Conservation (phyloP, 1,139 yeast species). For the Ogataea hybrid region DNA sequence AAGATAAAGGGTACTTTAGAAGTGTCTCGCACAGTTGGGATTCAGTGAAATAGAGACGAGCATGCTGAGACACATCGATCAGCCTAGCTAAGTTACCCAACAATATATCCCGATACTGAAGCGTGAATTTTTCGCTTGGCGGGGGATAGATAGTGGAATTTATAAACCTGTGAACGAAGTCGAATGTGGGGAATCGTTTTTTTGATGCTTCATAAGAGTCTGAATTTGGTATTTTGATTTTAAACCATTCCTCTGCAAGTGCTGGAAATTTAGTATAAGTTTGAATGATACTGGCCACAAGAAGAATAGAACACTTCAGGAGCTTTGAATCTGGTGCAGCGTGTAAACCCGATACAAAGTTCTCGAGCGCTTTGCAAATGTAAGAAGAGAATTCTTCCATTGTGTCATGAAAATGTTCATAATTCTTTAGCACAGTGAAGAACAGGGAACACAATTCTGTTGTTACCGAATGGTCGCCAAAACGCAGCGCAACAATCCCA, state of each 20-base stretch:
- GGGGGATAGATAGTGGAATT: slow-evolving; percentile 7
- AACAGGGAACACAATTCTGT: slow-evolving; percentile 12
- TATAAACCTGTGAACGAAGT: slow-evolving; percentile 15
- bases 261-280: slow-evolving; percentile 13
- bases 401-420: slow-evolving; percentile 15
- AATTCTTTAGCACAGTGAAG: slow-evolving; percentile 12
- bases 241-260: slow-evolving; percentile 20
- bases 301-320: slow-evolving; percentile 11
- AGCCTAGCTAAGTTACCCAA: slow-evolving; percentile 10
- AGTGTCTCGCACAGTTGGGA: slow-evolving; percentile 15
- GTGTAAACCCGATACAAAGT: slow-evolving; percentile 12
- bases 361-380: slow-evolving; percentile 11
- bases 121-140: slow-evolving; percentile 6
- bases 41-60: slow-evolving; percentile 10
- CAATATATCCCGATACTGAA: slow-evolving; percentile 11
- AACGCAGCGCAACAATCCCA: slow-evolving; percentile 5
- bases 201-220: slow-evolving; percentile 5
- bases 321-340: slow-evolving; percentile 12
- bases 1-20: slow-evolving; percentile 10
- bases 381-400: slow-evolving; percentile 5
- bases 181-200: slow-evolving; percentile 18
- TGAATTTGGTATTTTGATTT: slow-evolving; percentile 7
- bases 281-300: slow-evolving; percentile 12
- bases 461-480: slow-evolving; percentile 14
- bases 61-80: slow-evolving; percentile 8